Percentiles rank a stretch among this genome's conserved stretches.
Evolutionary conservation across 495 filamentous ascomycete genomes (phyloP).

Genomic region (Penicillium soppii): DNA sequence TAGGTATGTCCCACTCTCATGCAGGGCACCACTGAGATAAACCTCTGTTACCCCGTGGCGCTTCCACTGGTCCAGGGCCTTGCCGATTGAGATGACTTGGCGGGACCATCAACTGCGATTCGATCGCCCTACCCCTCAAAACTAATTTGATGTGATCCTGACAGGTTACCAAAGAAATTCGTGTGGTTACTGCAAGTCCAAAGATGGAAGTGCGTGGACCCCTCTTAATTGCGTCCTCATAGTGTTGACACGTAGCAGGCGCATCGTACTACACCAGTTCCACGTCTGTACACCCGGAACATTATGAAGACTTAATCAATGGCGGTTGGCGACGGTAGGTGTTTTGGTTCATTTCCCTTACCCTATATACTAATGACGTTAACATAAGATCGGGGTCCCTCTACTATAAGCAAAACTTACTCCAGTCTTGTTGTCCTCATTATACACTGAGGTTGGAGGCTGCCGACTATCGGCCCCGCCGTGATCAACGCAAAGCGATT

Average conservation of each 20-base stretch:
- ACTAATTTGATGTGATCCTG: slow-evolving; percentile 16
- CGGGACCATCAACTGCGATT: slow-evolving; percentile 8
- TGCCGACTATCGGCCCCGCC: slow-evolving; percentile 63
- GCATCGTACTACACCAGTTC: slow-evolving; percentile 79
- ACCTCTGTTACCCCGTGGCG: slow-evolving; percentile 38
- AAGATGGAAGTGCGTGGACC: slow-evolving; percentile 48
- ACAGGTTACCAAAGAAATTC: slow-evolving; percentile 51
- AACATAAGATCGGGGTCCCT: slow-evolving; percentile 63
- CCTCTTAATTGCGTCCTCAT: slow-evolving; percentile 8
- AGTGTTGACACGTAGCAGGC: slow-evolving; percentile 52
- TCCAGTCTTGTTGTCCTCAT: slow-evolving; percentile 86
- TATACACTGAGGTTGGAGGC: slow-evolving; percentile 88
- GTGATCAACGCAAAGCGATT: slow-evolving; percentile 81
- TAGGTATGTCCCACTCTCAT: slow-evolving; percentile 39
- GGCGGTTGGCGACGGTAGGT: slow-evolving; percentile 83
- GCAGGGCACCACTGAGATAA: slow-evolving; percentile 40
- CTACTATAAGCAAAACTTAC: slow-evolving; percentile 89
- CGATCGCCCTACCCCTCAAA: slow-evolving; percentile 2
- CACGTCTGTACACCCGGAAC: slow-evolving; percentile 60
- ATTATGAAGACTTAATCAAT: slow-evolving; percentile 82
- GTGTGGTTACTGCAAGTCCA: slow-evolving; percentile 58
- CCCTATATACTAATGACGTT: slow-evolving; percentile 16
- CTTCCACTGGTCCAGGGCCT: slow-evolving; percentile 33
- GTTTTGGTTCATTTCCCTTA: neutral
- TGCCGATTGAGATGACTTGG: slow-evolving; percentile 5